A percentile compares a stretch with the other conserved stretches of the same genome.
phyloP scores from a whole-genome alignment of 2,329 filamentous ascomycete species.

The Huntiella bhutanensis region DNA sequence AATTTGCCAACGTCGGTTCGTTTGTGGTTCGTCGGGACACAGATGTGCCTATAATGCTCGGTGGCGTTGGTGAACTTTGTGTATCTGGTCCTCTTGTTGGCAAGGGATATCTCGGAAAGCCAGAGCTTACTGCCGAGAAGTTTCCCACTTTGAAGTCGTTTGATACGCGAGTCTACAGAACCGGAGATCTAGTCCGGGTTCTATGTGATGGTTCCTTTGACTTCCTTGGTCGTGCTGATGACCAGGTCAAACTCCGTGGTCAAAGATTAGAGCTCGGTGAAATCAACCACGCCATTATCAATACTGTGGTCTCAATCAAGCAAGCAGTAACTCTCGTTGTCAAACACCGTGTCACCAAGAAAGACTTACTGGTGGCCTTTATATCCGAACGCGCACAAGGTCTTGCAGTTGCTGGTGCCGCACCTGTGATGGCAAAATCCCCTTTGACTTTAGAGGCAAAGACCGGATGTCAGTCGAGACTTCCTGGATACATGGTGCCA shows the following conservation, averaged over 20 bases:
- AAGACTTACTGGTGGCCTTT: conserved; percentile 70
- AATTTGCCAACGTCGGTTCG: conserved; percentile 74
- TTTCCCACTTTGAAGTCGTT: conserved; percentile 47
- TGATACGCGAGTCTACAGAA: conserved; percentile 56
- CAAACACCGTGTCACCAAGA: conserved; percentile 51
- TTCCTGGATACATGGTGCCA: conserved; percentile 81
- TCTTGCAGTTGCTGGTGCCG: neutral
- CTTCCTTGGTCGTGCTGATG: conserved; percentile 73
- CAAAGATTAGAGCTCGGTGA: conserved; percentile 80
- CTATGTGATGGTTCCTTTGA: conserved; percentile 67
- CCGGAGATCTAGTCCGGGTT: conserved; percentile 71
- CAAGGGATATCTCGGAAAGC: conserved; percentile 68
- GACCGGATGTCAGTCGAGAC: conserved; percentile 44
- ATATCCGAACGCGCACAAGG: conserved; percentile 20
- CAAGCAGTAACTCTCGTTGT: conserved; percentile 61
- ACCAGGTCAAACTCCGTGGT: conserved; percentile 80
- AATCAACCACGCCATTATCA: conserved; percentile 67
- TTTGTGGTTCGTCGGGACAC: conserved; percentile 57
- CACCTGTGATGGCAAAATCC: neutral
- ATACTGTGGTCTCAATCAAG: conserved; percentile 33
- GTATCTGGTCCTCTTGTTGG: conserved; percentile 75
- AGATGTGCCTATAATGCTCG: conserved; percentile 51
- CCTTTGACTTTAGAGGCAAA: conserved; percentile 21
- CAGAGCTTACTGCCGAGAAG: conserved; percentile 54
- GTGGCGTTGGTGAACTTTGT: conserved; percentile 73